Evolutionary conservation across 768 basidiomycete species (phyloP).

Genomic region (Collybia mongolica): DNA sequence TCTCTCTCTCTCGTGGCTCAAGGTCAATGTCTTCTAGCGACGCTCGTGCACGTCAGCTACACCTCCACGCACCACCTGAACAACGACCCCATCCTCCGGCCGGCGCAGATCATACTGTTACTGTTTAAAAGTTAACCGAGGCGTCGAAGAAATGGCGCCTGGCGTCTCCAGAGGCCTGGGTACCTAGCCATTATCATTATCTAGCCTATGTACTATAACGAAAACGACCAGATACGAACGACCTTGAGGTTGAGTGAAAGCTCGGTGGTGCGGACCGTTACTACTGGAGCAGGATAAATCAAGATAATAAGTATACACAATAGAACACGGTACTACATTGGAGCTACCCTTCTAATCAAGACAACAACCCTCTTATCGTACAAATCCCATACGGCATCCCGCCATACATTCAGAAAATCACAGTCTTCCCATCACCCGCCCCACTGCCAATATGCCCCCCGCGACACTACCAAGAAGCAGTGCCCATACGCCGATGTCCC

Average conservation of each 20-base stretch:
- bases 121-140: neutral
- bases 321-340: neutral
- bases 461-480: conserved; percentile 58
- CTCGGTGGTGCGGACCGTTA: too few relatives aligned
- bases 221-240: too few relatives aligned
- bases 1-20: neutral
- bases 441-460: conserved; percentile 56
- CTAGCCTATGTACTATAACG: too few relatives aligned
- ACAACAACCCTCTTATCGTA: neutral
- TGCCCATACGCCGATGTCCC: conserved; percentile 86
- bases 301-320: too few relatives aligned
- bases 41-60: conserved; percentile 8
- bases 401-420: conserved; percentile 17
- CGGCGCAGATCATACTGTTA: conserved; percentile 9
- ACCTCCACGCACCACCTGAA: conserved; percentile 6
- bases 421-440: conserved; percentile 53
- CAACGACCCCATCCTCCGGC: conserved; percentile 8
- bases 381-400: neutral
- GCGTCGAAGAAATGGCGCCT: neutral
- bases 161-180: too few relatives aligned
- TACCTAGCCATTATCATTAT: too few relatives aligned
- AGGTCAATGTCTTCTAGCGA: neutral
- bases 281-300: too few relatives aligned
- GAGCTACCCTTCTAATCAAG: neutral
- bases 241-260: too few relatives aligned